A percentile compares a stretch with the other conserved stretches of the same genome.
Conservation (phyloP, 306 rosid species). For the Hippophae rhamnoides region DNA sequence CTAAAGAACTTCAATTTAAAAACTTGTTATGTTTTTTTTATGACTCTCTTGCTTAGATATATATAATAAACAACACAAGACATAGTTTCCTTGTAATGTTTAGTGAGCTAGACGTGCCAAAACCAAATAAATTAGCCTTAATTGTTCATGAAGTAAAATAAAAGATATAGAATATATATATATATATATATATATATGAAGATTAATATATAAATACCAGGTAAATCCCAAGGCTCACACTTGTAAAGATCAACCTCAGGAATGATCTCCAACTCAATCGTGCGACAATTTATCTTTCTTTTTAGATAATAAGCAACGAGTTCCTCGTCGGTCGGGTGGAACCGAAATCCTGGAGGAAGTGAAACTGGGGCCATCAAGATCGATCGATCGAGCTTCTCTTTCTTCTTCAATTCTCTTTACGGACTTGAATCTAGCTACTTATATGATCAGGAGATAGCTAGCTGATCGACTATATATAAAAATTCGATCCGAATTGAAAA, state of each 20-base stretch:
- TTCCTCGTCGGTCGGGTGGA: slow-evolving; percentile 93
- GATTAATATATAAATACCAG: slow-evolving; percentile 35
- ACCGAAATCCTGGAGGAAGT: slow-evolving; percentile 87
- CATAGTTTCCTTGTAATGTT: not conserved
- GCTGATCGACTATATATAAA: no score
- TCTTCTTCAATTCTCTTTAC: no score
- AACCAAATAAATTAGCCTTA: not conserved
- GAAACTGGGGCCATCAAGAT: slow-evolving; percentile 68
- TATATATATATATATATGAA: no score
- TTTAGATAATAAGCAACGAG: slow-evolving; percentile 87
- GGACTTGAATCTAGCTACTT: no score
- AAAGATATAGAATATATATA: not conserved
- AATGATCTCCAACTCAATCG: slow-evolving; percentile 76
- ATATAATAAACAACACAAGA: no score
- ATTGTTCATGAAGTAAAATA: not conserved
- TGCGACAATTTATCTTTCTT: slow-evolving; percentile 77
- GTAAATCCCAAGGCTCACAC: slow-evolving; percentile 96
- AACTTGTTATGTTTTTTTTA: no score
- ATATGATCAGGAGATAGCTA: no score
- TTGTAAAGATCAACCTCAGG: slow-evolving; percentile 97
- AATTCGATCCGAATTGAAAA: no score
- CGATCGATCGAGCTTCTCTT: no score
- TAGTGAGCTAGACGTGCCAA: not conserved
- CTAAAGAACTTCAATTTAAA: no score
- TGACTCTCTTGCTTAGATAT: no score